Base-by-base conservation (phyloP, 805 yeast genomes). In the Ogataea pilisensis region DNA sequence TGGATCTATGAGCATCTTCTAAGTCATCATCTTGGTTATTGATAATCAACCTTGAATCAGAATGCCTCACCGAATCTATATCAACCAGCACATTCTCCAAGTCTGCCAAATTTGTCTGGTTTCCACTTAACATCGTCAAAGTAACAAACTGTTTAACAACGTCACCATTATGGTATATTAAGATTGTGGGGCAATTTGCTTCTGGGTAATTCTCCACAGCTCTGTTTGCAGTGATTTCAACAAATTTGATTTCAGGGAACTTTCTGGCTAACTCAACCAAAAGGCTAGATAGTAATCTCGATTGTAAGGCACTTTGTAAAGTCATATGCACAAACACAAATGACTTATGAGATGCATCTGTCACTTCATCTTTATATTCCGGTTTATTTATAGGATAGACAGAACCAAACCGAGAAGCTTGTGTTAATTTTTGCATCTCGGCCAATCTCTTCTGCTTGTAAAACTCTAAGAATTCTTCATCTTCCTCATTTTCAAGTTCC, bases 161-260 rank as follows among this genome's bases (percentile, higher is more conserved):
- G 48, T 86, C 80, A 22, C 82, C 83, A 41, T 87, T 77, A 55
- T 77, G 76, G 62, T 93, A 93, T 1, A 93, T 76, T 37, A 93
- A 71, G 7, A 93, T 66, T 0, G 99, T 93, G 2, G 99, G 99
- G 53, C 95, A 85, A 67, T 87, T 90, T 25, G 74, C 60, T 20
- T 86, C 91, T 2, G 99, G 97, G 61, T 90, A 93, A 57, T 82
- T 81, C 55, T 91, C 98, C 49, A 90, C 84, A 38, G 97, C 95
- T 61, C 96, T 79, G 43, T 78, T 73, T 19, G 86, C 96, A n/a
- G 85, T 82, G 36, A 93, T 93, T 52, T 93, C 96, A 32, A 88
- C 91, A 58, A 93, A 85, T 63, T 93, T 93, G 51, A 91, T 64
- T 55, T 93, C 96, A 18, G 78, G 75, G 59, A 78, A 91, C 54